phyloP scores from a whole-genome alignment of 345 rosid genomes.

The Eucalyptus albens region DNA sequence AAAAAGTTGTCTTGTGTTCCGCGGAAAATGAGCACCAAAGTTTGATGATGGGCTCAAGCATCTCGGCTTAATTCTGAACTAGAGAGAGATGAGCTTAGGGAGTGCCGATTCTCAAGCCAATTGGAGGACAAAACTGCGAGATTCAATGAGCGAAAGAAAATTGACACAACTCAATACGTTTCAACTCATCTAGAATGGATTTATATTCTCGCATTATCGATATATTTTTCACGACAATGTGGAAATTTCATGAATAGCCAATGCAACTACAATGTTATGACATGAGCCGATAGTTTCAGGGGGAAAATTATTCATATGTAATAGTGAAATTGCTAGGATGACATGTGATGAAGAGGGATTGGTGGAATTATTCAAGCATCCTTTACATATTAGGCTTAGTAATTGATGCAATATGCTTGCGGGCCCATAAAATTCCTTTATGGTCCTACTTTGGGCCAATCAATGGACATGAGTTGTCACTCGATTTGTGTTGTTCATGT shows the following conservation, averaged over 20 bases:
- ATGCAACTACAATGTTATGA: background rate
- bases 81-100: background rate
- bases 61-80: background rate
- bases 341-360: background rate
- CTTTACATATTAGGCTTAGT: background rate
- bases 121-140: background rate
- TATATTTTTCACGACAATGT: rapidly evolving
- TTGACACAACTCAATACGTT: background rate
- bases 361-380: background rate
- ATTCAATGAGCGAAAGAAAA: background rate
- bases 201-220: background rate
- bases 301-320: background rate
- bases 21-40: background rate
- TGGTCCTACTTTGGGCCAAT: background rate
- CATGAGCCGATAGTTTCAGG: background rate
- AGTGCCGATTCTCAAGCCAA: background rate
- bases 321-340: background rate
- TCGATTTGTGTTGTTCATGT: background rate
- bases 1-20: background rate
- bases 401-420: background rate
- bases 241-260: background rate
- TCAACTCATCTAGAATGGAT: background rate
- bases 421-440: background rate
- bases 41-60: background rate
- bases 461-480: background rate